phyloP scores from a whole-genome alignment of 495 filamentous ascomycete species.

The Penicillium waksmanii region DNA sequence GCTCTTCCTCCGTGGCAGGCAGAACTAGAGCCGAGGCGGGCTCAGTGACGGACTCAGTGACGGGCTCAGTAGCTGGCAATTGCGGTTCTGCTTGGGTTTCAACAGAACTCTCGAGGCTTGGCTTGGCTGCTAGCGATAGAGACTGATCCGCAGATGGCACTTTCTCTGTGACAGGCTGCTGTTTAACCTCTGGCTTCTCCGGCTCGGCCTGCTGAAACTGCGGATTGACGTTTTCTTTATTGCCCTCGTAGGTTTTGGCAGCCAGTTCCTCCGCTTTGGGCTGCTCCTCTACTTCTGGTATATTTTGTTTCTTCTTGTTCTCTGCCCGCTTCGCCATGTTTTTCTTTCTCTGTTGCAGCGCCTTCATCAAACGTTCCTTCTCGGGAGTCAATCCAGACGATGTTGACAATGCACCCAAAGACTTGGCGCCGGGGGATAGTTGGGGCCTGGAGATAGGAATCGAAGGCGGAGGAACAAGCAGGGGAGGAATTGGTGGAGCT shows the following conservation, averaged over 20 bases:
- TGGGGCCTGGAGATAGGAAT: conserved; percentile 48
- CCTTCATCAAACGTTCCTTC: conserved; percentile 90
- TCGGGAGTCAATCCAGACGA: conserved; percentile 78
- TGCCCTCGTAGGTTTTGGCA: conserved; percentile 18
- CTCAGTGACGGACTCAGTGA: background rate
- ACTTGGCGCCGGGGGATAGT: conserved; percentile 58
- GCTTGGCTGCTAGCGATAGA: background rate
- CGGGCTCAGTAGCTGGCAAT: background rate
- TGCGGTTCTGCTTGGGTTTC: background rate
- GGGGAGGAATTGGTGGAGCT: conserved; percentile 45
- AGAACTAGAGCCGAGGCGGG: background rate
- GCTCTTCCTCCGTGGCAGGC: background rate
- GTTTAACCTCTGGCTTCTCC: conserved; percentile 11
- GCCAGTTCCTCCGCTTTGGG: conserved; percentile 7
- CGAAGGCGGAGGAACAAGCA: conserved; percentile 53
- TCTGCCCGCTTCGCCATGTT: conserved; percentile 57
- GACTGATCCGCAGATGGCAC: conserved; percentile 3
- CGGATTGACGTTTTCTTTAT: conserved; percentile 40
- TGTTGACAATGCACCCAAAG: conserved; percentile 47
- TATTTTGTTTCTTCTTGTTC: conserved; percentile 35
- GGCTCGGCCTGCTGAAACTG: conserved; percentile 7
- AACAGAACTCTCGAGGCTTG: background rate
- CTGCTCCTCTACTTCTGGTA: conserved; percentile 23
- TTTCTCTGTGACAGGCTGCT: background rate
- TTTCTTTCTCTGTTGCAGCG: conserved; percentile 84